Evolutionary conservation across 2,329 filamentous ascomycete genomes (phyloP).

Genomic region (Diaporthe citri): DNA sequence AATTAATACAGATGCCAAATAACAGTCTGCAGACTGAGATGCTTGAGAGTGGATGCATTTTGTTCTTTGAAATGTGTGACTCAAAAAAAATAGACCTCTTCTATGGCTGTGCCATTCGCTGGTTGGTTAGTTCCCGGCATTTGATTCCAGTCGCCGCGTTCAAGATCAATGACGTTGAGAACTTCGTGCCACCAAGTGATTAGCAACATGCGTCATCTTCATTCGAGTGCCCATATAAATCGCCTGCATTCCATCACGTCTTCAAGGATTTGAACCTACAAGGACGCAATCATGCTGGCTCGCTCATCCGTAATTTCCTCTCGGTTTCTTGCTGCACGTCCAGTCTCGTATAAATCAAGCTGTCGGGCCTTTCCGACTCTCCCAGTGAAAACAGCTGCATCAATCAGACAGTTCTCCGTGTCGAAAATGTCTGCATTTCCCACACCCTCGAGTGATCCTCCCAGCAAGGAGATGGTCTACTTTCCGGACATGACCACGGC

Average conservation of each 20-base stretch:
- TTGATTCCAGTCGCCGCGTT: neutral
- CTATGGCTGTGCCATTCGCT: neutral
- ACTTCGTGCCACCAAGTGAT: neutral
- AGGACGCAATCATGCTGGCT: neutral
- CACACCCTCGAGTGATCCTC: conserved; percentile 53
- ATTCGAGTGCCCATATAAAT: neutral
- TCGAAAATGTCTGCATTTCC: conserved; percentile 47
- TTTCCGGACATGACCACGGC: conserved; percentile 68
- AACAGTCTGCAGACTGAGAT: neutral
- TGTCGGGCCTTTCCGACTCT: neutral
- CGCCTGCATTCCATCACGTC: neutral
- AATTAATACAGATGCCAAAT: neutral
- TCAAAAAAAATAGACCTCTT: neutral
- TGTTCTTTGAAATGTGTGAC: neutral
- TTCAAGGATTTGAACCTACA: rapidly evolving
- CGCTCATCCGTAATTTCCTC: neutral
- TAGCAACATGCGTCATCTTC: conserved; percentile 2
- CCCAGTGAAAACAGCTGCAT: neutral
- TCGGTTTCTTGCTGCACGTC: neutral
- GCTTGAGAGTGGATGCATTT: neutral
- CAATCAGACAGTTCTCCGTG: neutral
- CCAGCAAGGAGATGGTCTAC: conserved; percentile 69
- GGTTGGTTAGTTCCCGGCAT: neutral
- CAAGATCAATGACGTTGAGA: conserved; percentile 12
- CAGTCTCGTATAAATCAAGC: no score